Percentiles rank a stretch among this genome's conserved stretches.
Evolutionary conservation across 1,284 basidiomycete species (phyloP).

Genomic region (Phlebopus sp.): DNA sequence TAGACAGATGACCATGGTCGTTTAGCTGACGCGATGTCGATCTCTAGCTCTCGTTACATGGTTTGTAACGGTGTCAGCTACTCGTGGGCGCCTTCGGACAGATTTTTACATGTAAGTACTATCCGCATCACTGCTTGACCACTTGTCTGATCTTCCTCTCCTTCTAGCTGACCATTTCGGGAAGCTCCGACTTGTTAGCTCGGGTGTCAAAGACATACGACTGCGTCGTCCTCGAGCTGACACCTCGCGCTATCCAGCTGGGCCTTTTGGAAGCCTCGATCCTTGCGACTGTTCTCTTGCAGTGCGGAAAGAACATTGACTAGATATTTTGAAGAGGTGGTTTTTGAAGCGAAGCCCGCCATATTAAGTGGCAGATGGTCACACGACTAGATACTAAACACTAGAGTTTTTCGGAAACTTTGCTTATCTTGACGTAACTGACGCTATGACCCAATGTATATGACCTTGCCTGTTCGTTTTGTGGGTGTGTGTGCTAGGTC

Average conservation of each 20-base stretch:
- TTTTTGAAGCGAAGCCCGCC: too few relatives aligned
- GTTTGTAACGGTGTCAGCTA: constrained; percentile 39
- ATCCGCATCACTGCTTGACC: constrained; percentile 6
- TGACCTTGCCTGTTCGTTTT: too few relatives aligned
- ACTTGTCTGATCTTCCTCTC: constrained; percentile 11
- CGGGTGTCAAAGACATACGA: constrained; percentile 39
- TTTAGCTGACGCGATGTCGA: background rate
- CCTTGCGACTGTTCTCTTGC: constrained; percentile 45
- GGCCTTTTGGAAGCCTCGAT: constrained; percentile 43
- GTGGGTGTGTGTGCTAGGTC: too few relatives aligned
- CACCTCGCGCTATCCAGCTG: constrained; percentile 43
- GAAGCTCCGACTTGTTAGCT: constrained; percentile 39
- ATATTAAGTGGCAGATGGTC: background rate
- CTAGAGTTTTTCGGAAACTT: too few relatives aligned
- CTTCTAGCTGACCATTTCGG: constrained; percentile 39
- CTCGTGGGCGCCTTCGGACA: constrained; percentile 41
- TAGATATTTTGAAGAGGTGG: constrained; percentile 21
- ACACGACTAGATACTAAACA: too few relatives aligned
- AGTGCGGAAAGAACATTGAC: constrained; percentile 49
- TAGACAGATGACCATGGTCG: background rate
- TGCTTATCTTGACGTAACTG: too few relatives aligned
- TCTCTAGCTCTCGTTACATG: constrained; percentile 43
- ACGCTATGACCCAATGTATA: too few relatives aligned
- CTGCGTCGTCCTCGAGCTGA: constrained; percentile 42
- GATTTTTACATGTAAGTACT: constrained; percentile 40